phyloP scores from a whole-genome alignment of 352 stramenopile species.

The Phytophthora litchii region DNA sequence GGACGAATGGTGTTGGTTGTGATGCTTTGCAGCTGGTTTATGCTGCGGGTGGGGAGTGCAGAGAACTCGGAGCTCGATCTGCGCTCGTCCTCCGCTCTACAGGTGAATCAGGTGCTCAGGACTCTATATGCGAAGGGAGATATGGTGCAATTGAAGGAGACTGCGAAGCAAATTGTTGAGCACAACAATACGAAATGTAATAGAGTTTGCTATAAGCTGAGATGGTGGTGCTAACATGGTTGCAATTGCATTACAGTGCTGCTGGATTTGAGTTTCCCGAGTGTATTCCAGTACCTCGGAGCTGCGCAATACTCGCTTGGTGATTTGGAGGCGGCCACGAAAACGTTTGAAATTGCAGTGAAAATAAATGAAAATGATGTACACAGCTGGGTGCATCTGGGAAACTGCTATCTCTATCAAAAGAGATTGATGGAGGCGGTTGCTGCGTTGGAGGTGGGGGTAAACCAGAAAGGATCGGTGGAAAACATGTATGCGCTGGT shows the following conservation, averaged over 20 bases:
- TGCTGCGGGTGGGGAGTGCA: background rate
- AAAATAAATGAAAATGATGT: conserved; percentile 50
- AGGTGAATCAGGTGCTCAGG: conserved; percentile 42
- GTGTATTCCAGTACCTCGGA: conserved; percentile 71
- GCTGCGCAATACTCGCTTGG: conserved; percentile 75
- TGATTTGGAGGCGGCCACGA: conserved; percentile 56
- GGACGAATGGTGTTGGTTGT: background rate
- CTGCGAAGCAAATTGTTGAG: conserved; percentile 44
- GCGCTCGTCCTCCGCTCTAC: conserved; percentile 19
- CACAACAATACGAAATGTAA: conserved; percentile 47
- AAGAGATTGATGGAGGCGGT: conserved; percentile 50
- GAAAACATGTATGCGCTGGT: conserved; percentile 51
- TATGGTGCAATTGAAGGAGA: conserved; percentile 54
- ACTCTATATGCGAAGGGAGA: conserved; percentile 48
- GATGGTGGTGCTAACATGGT: background rate
- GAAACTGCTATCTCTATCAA: conserved; percentile 72
- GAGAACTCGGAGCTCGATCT: conserved; percentile 19
- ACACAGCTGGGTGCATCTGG: conserved; percentile 69
- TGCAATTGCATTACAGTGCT: conserved; percentile 23
- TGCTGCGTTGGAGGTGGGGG: conserved; percentile 50
- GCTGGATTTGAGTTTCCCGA: conserved; percentile 43
- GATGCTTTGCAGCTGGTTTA: conserved; percentile 1
- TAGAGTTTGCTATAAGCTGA: background rate
- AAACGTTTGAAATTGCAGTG: conserved; percentile 65
- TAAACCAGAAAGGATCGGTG: conserved; percentile 44